These are phyloP conservation scores for Puccinia brachypodii DNA, from an alignment of 1,284 basidiomycete genomes.

Conservation along the genomic window DNA sequence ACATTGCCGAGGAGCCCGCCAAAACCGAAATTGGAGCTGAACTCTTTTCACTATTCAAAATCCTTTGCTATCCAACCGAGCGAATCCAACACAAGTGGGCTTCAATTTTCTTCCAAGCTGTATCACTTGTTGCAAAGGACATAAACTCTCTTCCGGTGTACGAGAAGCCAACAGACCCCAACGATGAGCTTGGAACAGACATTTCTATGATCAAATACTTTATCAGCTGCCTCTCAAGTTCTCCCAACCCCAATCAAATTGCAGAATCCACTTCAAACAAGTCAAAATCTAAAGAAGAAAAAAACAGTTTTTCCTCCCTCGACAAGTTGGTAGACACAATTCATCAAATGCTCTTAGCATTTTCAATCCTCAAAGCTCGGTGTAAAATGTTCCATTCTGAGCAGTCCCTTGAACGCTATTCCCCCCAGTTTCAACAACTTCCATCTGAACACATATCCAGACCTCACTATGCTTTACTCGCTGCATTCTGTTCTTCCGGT, in stretches of 20 bases:
- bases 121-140: neutral
- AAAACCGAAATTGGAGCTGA: neutral
- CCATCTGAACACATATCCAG: neutral
- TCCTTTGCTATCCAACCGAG: neutral
- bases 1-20: neutral
- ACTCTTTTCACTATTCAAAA: neutral
- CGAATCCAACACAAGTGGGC: neutral
- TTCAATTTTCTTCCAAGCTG: neutral
- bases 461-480: neutral
- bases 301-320: no score
- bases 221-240: neutral
- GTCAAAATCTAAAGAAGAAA: neutral
- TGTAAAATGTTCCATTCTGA: neutral
- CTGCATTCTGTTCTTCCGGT: neutral
- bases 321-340: no score
- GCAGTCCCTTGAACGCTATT: neutral
- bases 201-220: constrained; percentile 6
- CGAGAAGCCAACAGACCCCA: neutral
- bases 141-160: neutral
- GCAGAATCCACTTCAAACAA: neutral
- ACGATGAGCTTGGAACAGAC: neutral
- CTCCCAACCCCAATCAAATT: neutral
- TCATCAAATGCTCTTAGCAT: no score
- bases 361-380: neutral
- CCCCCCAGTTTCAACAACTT: neutral